Percentiles rank a stretch among this genome's conserved stretches.
phyloP scores from a whole-genome alignment of 495 filamentous ascomycete genomes.

The Tirmania nivea region DNA sequence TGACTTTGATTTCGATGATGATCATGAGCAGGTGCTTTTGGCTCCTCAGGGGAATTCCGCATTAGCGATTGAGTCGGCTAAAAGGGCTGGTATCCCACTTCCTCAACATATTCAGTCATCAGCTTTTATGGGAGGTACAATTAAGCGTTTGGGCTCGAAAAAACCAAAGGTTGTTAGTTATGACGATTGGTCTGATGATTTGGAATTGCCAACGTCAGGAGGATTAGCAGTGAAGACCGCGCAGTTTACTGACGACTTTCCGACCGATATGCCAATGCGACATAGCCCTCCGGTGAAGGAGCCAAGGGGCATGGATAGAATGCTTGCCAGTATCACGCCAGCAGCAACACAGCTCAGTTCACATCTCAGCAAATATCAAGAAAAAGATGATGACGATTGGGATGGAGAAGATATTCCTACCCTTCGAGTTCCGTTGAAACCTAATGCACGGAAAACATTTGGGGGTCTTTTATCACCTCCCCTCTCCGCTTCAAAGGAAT shows the following conservation, averaged over 20 bases:
- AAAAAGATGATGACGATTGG: constrained; percentile 38
- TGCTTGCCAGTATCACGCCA: constrained; percentile 9
- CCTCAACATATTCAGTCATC: constrained; percentile 76
- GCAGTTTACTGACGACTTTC: constrained; percentile 36
- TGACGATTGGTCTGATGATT: constrained; percentile 84
- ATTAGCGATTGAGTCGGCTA: constrained; percentile 59
- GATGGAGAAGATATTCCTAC: constrained; percentile 35
- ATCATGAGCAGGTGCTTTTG: constrained; percentile 4
- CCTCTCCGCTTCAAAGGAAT: constrained; percentile 19
- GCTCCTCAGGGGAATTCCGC: not conserved
- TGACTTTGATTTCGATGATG: constrained; percentile 18
- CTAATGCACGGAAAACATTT: constrained; percentile 26
- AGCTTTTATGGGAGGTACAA: constrained; percentile 82
- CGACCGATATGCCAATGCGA: constrained; percentile 24
- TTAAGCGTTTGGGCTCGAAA: constrained; percentile 70
- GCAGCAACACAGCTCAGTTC: constrained; percentile 27
- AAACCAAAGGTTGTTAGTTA: constrained; percentile 48
- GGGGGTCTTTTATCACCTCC: constrained; percentile 24
- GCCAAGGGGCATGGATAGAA: constrained; percentile 19
- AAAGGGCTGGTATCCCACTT: constrained; percentile 76
- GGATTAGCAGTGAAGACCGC: constrained; percentile 14
- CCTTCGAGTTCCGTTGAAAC: constrained; percentile 43
- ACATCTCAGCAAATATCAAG: constrained; percentile 35
- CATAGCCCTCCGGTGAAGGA: not conserved
- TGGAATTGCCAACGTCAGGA: constrained; percentile 48